Evolutionary conservation across 208 protist species (phyloP).

Genomic region (Trypanosomatidae sp.): DNA sequence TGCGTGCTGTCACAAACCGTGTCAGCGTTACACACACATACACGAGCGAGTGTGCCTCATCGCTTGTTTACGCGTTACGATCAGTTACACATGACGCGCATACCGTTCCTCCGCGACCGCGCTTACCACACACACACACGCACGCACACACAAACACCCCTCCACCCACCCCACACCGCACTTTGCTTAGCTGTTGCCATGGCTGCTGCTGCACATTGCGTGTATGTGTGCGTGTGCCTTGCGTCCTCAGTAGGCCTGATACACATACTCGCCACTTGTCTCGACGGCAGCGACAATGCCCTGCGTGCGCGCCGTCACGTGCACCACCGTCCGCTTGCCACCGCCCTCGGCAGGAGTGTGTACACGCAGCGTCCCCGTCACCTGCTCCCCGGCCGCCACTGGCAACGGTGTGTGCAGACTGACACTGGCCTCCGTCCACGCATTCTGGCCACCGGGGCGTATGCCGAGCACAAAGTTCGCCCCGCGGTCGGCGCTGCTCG

Average conservation of each 20-base stretch:
- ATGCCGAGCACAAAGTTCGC: constrained; percentile 83
- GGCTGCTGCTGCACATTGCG: background rate
- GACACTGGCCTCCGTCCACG: constrained; percentile 79
- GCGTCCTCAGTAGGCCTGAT: constrained; percentile 34
- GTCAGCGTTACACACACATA: too few relatives aligned
- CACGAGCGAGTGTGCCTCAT: too few relatives aligned
- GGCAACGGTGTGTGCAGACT: constrained; percentile 48
- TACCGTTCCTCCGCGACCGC: too few relatives aligned
- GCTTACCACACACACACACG: too few relatives aligned
- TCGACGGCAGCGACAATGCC: constrained; percentile 40
- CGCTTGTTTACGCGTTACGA: too few relatives aligned
- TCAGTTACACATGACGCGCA: too few relatives aligned
- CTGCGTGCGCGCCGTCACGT: constrained; percentile 48
- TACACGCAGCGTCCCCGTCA: constrained; percentile 37
- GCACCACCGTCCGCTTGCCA: constrained; percentile 38
- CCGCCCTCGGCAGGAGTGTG: constrained; percentile 24
- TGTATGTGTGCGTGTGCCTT: background rate
- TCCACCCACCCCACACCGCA: background rate
- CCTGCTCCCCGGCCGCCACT: constrained; percentile 44
- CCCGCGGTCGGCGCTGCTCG: constrained; percentile 43
- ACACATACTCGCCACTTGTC: constrained; percentile 55
- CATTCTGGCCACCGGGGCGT: constrained; percentile 52
- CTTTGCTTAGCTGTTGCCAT: background rate
- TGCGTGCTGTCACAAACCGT: too few relatives aligned
- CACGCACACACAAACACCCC: too few relatives aligned